Conservation (phyloP, 768 basidiomycete genomes). For the Cystofilobasidium ferigula region DNA sequence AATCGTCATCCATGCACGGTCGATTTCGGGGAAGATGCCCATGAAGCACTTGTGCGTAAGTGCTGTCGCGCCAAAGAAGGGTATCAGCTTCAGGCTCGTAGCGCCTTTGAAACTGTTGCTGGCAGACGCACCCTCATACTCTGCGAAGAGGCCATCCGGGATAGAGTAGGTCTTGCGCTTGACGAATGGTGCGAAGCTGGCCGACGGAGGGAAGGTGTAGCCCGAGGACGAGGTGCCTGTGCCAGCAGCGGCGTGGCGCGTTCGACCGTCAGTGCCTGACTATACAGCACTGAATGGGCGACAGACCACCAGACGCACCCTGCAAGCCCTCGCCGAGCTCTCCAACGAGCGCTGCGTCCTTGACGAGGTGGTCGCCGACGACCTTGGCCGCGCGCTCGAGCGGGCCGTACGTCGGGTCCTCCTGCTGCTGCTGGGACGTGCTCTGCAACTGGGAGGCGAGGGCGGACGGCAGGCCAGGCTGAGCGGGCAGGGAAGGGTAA, state of each 20-base stretch:
- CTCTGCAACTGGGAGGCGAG: neutral
- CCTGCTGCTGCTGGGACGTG: neutral
- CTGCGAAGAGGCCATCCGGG: constrained; percentile 24
- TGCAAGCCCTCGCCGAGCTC: constrained; percentile 23
- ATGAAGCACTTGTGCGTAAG: constrained; percentile 36
- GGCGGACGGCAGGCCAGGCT: neutral
- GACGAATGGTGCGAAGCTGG: constrained; percentile 24
- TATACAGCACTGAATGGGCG: neutral
- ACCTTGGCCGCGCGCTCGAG: constrained; percentile 21
- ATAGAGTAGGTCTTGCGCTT: constrained; percentile 13
- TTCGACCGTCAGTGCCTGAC: neutral
- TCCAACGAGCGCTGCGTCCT: constrained; percentile 16
- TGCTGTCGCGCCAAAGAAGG: neutral
- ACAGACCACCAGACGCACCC: constrained; percentile 3
- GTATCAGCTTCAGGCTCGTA: neutral
- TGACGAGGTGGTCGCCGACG: constrained; percentile 15
- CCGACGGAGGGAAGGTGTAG: constrained; percentile 18
- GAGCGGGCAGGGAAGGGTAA: neutral
- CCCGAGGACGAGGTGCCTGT: constrained; percentile 7
- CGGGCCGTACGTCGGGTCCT: constrained; percentile 24
- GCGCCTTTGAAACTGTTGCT: no score
- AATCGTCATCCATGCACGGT: constrained; percentile 88
- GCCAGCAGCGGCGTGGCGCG: neutral
- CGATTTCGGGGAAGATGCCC: constrained; percentile 85
- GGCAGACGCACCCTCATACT: constrained; percentile 17